Percentiles rank a stretch among this genome's conserved stretches.
phyloP scores from a whole-genome alignment of 192 early-diverging fungal species.

The Podila epicladia region DNA sequence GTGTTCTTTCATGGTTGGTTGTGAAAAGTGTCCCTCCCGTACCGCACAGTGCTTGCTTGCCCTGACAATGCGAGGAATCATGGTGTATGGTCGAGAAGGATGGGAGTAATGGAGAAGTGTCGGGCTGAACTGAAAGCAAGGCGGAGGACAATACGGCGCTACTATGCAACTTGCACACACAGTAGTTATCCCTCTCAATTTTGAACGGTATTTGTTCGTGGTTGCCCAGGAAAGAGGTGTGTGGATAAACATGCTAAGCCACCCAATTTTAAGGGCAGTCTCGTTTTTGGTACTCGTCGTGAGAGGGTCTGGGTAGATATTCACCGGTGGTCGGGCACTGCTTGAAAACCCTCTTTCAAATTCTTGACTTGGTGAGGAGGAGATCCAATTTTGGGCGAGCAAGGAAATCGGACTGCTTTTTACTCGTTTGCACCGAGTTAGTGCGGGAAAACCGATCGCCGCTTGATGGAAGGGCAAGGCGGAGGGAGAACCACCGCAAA shows the following conservation, averaged over 20 bases:
- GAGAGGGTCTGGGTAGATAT: no score
- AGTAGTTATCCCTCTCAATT: background rate
- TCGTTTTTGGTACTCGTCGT: background rate
- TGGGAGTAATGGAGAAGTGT: background rate
- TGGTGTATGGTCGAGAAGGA: background rate
- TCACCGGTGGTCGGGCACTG: constrained; percentile 3
- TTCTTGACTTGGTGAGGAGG: constrained; percentile 43
- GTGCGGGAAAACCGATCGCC: background rate
- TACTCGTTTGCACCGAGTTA: background rate
- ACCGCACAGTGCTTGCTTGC: constrained; percentile 16
- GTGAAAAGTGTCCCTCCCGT: background rate
- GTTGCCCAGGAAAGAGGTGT: background rate
- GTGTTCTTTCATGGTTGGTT: no score
- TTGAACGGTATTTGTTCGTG: background rate
- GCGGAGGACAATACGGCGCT: background rate
- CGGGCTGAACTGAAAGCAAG: background rate
- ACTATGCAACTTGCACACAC: background rate
- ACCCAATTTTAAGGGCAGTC: background rate
- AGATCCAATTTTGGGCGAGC: constrained; percentile 1
- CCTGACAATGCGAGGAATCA: constrained; percentile 18
- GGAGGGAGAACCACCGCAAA: background rate
- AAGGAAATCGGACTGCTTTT: background rate
- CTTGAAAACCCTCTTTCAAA: constrained; percentile 46
- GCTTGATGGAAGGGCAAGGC: background rate
- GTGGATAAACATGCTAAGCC: constrained; percentile 6